Evolutionary conservation across 2,329 filamentous ascomycete species (phyloP).

Genomic region (Balansia obtecta): DNA sequence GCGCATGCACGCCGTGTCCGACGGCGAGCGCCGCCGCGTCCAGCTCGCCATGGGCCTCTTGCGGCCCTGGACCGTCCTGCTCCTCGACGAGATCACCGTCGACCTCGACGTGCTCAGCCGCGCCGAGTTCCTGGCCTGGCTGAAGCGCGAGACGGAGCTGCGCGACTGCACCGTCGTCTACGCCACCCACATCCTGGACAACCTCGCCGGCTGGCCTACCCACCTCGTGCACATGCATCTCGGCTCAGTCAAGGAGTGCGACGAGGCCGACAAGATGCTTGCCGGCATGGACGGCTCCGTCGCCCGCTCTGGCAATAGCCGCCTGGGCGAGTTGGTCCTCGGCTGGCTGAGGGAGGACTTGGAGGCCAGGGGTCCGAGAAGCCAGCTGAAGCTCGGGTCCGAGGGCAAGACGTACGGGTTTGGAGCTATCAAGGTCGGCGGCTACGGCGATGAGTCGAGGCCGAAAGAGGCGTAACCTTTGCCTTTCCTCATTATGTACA

Average conservation of each 20-base stretch:
- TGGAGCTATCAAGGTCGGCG: constrained; percentile 37
- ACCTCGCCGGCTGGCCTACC: constrained; percentile 86
- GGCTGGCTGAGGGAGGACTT: constrained; percentile 78
- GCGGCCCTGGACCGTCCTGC: constrained; percentile 78
- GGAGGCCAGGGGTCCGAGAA: constrained; percentile 64
- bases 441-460: constrained; percentile 44
- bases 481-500: neutral
- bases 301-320: constrained; percentile 55
- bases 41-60: constrained; percentile 94
- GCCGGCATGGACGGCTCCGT: constrained; percentile 30
- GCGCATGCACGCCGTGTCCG: constrained; percentile 92
- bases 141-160: constrained; percentile 74
- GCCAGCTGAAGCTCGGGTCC: constrained; percentile 36
- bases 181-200: constrained; percentile 93
- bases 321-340: constrained; percentile 76
- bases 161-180: constrained; percentile 88
- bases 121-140: constrained; percentile 71
- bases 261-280: constrained; percentile 58
- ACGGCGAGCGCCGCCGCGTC: constrained; percentile 82
- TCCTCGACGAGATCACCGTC: constrained; percentile 94
- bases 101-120: constrained; percentile 83
- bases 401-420: constrained; percentile 53
- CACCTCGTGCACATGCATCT: constrained; percentile 94
- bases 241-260: constrained; percentile 80
- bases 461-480: constrained; percentile 15